Evolutionary conservation across 257 asterid genomes (phyloP), one percentile per base, ranked within the genome.

Genomic region (Fraxinus excelsior): DNA sequence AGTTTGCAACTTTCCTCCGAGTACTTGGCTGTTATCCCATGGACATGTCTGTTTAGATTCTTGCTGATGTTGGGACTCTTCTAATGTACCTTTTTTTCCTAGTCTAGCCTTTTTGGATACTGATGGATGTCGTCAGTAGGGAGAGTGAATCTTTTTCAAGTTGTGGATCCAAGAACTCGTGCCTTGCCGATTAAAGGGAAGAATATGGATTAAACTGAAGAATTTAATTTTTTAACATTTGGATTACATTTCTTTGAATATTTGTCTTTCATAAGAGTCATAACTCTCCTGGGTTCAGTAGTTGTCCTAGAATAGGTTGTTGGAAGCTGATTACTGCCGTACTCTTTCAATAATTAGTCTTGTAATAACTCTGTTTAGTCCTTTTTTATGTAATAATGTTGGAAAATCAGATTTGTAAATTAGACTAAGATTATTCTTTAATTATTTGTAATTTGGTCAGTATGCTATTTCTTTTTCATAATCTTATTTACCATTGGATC

Each of bases 1-100:
- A 74, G 49, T 78, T 74, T 29, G 77, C 78, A 19, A 74, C 51
- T n/a, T 82, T 67, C 40, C 16, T 82, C 16, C 82, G 80, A 23
- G 13, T 82, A 40, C 82, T 82, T 46, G 85, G 85, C 28, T 74
- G 85, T 69, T 82, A 82, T 62, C 80, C 85, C 0, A 70, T 74
- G 37, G 78, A 71, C 31, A 60, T 16, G 14, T 58, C 67, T 16
- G n/a, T 21, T 0, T 74, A 67, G 72, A 64, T 64, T 7, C 26
- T 53, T 53, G 12, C 64, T n/a, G 64, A 4, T n/a, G 26, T 53
- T n/a, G 8, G 23, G 23, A 18, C 21, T 51, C 23, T 4, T 51
- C n/a, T 51, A 51, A 5, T 16, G 21, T 18, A 51, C 60, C 60
- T 0, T 51, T 51, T 51, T 19, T 51, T 51, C 60, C 9, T 51